Evolutionary conservation across 495 filamentous ascomycete species (phyloP), one percentile per base, ranked within the genome.

Genomic region (Penicillium paradoxum): DNA sequence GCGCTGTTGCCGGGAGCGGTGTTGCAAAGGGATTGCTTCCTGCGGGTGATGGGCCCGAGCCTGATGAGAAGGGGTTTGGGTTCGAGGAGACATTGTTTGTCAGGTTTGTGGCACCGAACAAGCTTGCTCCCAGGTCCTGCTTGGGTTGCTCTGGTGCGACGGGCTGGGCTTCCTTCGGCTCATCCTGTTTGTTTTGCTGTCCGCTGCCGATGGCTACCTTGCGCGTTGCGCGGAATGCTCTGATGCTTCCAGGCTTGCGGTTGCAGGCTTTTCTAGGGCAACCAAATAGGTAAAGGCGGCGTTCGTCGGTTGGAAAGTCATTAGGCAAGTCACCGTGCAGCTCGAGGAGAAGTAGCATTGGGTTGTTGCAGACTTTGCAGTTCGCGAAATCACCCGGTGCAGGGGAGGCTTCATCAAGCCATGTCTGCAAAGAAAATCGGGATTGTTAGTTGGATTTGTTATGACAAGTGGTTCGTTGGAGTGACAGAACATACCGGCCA

Each of bases 261-360:
- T 88, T 82, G 65, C 93, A 99, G 18, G 83, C 74, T 66, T 89
- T 92, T 47, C 81, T 75, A 47, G 79, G 78, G 65, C 93, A 99
- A 36, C 78, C 77, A 62, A 91, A 91, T 10, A 97, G 72, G 60
- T 96, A 97, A 34, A 97, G 63, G 39, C 92, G 80, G 47, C 93
- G 74, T 64, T 97, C 90, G 64, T 97, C 86, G 21, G 82, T 83
- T 17, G 88, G 87, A 64, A 95, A 95, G 32, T 81, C 76, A 33
- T 95, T 86, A 17, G 89, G 91, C 33, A 99, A 76, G 54, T 96
- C 91, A 60, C 84, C 92, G 70, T 99, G 89, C 38, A 99, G 77
- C 68, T 97, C 90, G 37, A 99, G 80, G 11, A 97, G 80, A 4
- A 97, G 77, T 0, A 83, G 78, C 85, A 97, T 91, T 36, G 89